These are phyloP conservation scores for Emmonsiellopsis sp. DNA, from an alignment of 2,329 filamentous ascomycete genomes.

Conservation along the genomic window DNA sequence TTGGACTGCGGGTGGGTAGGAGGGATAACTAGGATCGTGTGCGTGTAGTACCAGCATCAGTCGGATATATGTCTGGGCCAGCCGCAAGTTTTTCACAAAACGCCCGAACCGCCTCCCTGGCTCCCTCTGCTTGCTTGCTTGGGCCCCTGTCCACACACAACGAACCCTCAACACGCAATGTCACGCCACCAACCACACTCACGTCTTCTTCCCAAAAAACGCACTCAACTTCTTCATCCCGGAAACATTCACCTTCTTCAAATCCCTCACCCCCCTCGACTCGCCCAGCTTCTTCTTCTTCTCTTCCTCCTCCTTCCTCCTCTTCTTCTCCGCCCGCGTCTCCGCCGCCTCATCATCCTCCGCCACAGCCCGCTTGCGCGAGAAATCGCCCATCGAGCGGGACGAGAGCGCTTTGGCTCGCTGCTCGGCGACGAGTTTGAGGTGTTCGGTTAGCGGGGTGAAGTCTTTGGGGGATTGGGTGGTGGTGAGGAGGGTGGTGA, in stretches of 20 bases:
- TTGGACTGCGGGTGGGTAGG: too few relatives aligned
- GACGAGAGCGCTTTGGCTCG: constrained; percentile 62
- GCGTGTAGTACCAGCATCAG: too few relatives aligned
- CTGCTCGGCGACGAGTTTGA: constrained; percentile 55
- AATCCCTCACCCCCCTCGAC: constrained; percentile 64
- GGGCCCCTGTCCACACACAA: too few relatives aligned
- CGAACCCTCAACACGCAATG: too few relatives aligned
- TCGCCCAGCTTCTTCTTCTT: constrained; percentile 67
- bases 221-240: constrained; percentile 97
- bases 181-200: not conserved
- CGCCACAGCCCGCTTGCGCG: constrained; percentile 28
- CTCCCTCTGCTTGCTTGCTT: not conserved
- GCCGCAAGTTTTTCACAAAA: too few relatives aligned
- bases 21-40: too few relatives aligned
- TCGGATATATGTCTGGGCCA: too few relatives aligned
- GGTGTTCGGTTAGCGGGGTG: constrained; percentile 58
- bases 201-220: constrained; percentile 65
- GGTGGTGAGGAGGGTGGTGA: constrained; percentile 29
- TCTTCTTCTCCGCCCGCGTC: constrained; percentile 65
- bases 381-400: constrained; percentile 45
- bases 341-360: constrained; percentile 33
- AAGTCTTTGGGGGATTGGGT: constrained; percentile 53
- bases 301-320: constrained; percentile 81
- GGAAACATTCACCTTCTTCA: constrained; percentile 81
- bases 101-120: not conserved